Evolutionary conservation across 176 grass and related monocot species (phyloP).

Genomic region (Musa beccarii): DNA sequence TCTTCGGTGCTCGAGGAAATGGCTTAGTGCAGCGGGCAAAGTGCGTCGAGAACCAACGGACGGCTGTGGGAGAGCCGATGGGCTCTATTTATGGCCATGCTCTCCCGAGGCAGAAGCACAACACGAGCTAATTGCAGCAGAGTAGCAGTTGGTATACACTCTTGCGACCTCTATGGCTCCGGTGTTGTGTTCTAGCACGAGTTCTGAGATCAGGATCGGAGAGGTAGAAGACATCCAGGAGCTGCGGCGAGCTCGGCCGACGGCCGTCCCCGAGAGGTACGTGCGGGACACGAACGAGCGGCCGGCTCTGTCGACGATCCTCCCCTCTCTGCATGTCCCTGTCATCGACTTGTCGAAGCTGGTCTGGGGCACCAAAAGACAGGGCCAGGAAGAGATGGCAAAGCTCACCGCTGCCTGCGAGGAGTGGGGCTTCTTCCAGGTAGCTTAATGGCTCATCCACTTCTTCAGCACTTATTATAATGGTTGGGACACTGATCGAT

Average conservation of each 20-base stretch:
- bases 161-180: background rate
- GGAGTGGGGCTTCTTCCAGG: conserved; percentile 94
- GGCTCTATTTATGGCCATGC: background rate
- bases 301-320: conserved; percentile 20
- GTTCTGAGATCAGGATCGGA: conserved; percentile 25
- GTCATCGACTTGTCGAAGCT: conserved; percentile 57
- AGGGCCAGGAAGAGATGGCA: conserved; percentile 27
- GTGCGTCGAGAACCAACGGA: background rate
- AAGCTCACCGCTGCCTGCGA: conserved; percentile 51
- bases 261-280: conserved; percentile 51
- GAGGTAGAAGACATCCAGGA: conserved; percentile 67
- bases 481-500: background rate
- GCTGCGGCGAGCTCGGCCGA: conserved; percentile 29
- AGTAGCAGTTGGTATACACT: background rate
- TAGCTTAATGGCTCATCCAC: background rate
- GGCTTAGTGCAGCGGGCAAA: too few species aligned
- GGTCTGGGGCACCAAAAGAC: background rate
- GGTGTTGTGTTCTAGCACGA: background rate
- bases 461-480: background rate
- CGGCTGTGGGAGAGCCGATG: background rate
- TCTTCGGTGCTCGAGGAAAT: too few species aligned
- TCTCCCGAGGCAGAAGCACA: background rate
- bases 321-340: conserved; percentile 28
- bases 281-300: conserved; percentile 43
- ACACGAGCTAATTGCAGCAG: background rate